phyloP scores from a whole-genome alignment of 768 basidiomycete genomes.

The Artomyces pyxidatus region DNA sequence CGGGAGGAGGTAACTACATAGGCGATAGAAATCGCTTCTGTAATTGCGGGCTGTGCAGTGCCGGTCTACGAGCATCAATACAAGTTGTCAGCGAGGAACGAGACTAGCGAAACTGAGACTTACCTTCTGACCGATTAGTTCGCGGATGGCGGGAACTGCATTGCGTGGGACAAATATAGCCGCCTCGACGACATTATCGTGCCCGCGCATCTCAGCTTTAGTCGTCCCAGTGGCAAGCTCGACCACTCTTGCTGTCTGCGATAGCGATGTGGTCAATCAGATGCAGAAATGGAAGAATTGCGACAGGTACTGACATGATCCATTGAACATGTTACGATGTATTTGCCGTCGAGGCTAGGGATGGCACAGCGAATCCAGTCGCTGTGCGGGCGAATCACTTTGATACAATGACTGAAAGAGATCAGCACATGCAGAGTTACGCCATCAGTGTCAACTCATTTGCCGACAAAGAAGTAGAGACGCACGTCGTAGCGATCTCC shows the following conservation, averaged over 20 bases:
- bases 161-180: constrained; percentile 40
- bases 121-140: constrained; percentile 38
- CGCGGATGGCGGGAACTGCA: constrained; percentile 37
- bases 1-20: constrained; percentile 45
- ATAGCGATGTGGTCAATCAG: not conserved
- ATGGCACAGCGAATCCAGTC: constrained; percentile 42
- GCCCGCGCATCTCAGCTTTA: constrained; percentile 45
- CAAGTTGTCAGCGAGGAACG: not conserved
- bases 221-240: constrained; percentile 40
- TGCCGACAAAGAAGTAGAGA: not conserved
- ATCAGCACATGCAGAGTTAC: not conserved
- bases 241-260: constrained; percentile 44
- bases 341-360: constrained; percentile 34
- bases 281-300: not conserved
- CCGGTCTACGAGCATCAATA: constrained; percentile 13
- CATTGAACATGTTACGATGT: constrained; percentile 42
- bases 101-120: constrained; percentile 7
- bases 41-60: constrained; percentile 19
- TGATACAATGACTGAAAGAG: constrained; percentile 37
- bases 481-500: constrained; percentile 48
- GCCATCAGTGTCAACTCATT: not conserved
- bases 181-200: constrained; percentile 46
- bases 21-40: constrained; percentile 26
- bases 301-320: constrained; percentile 37
- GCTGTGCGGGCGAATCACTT: constrained; percentile 40